phyloP scores from a whole-genome alignment of 1,139 yeast genomes.

The Geotrichum australiense region DNA sequence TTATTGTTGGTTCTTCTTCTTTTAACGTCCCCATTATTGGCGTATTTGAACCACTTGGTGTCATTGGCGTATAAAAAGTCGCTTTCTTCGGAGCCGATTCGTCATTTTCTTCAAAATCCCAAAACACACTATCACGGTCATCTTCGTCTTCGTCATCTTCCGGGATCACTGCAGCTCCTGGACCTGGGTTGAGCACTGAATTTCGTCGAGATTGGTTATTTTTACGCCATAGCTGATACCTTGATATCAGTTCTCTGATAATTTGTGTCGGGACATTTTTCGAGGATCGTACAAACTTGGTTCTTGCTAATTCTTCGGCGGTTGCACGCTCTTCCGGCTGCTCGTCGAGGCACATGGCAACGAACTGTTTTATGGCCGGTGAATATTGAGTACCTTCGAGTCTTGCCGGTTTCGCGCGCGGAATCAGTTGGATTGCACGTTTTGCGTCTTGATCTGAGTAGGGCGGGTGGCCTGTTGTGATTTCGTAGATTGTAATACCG shows the following conservation, averaged over 20 bases:
- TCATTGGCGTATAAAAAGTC: neutral
- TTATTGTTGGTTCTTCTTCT: neutral
- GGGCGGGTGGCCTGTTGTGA: constrained; percentile 97
- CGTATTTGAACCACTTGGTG: constrained; percentile 2
- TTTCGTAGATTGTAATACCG: constrained; percentile 90
- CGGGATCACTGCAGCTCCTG: constrained; percentile 23
- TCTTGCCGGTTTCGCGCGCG: constrained; percentile 90
- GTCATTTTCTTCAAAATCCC: constrained; percentile 66
- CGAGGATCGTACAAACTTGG: constrained; percentile 62
- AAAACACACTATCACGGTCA: constrained; percentile 56
- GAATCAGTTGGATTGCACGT: constrained; percentile 90
- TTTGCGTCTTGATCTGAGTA: constrained; percentile 92
- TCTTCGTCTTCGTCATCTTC: constrained; percentile 30
- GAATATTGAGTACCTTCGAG: constrained; percentile 86
- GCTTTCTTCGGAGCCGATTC: no score
- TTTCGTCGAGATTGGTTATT: constrained; percentile 31
- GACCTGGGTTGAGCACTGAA: constrained; percentile 19
- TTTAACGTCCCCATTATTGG: neutral
- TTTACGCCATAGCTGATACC: constrained; percentile 65
- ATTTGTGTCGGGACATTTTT: constrained; percentile 52
- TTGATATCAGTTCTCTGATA: constrained; percentile 68
- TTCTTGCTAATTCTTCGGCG: constrained; percentile 76
- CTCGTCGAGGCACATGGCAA: constrained; percentile 89
- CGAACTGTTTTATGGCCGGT: constrained; percentile 68
- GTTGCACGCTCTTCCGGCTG: constrained; percentile 81